These are phyloP conservation scores for Emmonsiellopsis sp. DNA, from an alignment of 2,329 filamentous ascomycete genomes.

Conservation along the genomic window DNA sequence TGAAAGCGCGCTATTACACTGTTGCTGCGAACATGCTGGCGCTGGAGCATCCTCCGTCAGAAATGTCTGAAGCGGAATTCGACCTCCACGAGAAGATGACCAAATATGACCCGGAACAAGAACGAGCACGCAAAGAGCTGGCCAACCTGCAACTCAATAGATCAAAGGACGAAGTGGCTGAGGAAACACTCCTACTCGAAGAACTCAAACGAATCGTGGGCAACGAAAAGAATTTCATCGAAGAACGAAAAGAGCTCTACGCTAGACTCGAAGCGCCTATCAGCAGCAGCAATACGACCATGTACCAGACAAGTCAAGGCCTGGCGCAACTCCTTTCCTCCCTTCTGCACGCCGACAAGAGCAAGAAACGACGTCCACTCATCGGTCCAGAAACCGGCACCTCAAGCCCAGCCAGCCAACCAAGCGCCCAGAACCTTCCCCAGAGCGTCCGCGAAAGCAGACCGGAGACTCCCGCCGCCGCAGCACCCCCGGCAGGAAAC, in stretches of 20 bases:
- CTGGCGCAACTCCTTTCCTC: conserved; percentile 73
- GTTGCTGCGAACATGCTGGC: conserved; percentile 77
- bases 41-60: conserved; percentile 66
- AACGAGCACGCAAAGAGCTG: conserved; percentile 73
- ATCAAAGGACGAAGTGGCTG: conserved; percentile 77
- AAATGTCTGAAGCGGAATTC: conserved; percentile 82
- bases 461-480: conserved; percentile 22
- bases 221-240: conserved; percentile 75
- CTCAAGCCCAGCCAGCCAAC: conserved; percentile 43
- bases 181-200: conserved; percentile 80
- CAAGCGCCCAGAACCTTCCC: conserved; percentile 26
- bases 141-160: conserved; percentile 70
- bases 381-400: conserved; percentile 49
- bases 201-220: conserved; percentile 89
- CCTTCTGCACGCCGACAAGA: conserved; percentile 73
- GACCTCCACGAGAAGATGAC: conserved; percentile 73
- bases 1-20: conserved; percentile 86
- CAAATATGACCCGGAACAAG: conserved; percentile 74
- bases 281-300: conserved; percentile 58
- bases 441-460: conserved; percentile 28
- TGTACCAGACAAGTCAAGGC: conserved; percentile 73
- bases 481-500: conserved; percentile 27
- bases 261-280: conserved; percentile 74
- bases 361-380: conserved; percentile 74
- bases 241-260: conserved; percentile 81